Conservation (phyloP, 495 filamentous ascomycete species). For the Chaetomium tenue region DNA sequence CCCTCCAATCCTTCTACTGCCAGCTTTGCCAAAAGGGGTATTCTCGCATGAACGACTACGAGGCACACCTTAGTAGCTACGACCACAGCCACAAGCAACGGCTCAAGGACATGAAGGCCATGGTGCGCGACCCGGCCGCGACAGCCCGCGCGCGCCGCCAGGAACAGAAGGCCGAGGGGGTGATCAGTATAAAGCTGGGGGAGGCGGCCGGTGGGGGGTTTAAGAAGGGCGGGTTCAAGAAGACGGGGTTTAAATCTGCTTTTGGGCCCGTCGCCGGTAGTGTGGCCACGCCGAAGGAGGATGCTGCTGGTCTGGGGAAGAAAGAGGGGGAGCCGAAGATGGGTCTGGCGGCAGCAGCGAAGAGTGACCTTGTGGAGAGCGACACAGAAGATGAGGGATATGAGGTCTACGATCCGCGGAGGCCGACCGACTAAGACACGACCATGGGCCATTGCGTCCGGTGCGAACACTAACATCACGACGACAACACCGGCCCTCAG, state of each 20-base stretch:
- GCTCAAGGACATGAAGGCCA: conserved; percentile 65
- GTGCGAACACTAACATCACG: background rate
- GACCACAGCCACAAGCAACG: conserved; percentile 68
- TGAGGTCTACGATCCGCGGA: conserved; percentile 54
- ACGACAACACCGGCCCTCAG: background rate
- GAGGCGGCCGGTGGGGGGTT: conserved; percentile 45
- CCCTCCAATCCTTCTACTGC: conserved; percentile 86
- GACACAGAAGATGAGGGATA: conserved; percentile 61
- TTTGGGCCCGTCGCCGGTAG: conserved; percentile 45
- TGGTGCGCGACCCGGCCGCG: conserved; percentile 58
- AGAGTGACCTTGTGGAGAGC: conserved; percentile 47
- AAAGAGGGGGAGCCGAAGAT: conserved; percentile 27
- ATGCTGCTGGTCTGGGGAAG: conserved; percentile 15
- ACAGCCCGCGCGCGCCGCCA: conserved; percentile 63
- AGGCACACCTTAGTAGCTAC: conserved; percentile 66
- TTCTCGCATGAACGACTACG: conserved; percentile 66
- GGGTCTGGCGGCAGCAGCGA: conserved; percentile 10
- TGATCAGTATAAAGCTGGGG: conserved; percentile 59
- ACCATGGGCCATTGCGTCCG: background rate
- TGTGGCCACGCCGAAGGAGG: conserved; percentile 18
- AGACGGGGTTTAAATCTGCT: conserved; percentile 53
- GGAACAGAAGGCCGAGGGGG: conserved; percentile 66
- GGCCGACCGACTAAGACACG: conserved; percentile 50
- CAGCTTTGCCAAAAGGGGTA: conserved; percentile 69
- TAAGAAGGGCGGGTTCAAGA: conserved; percentile 56